Evolutionary conservation across 495 filamentous ascomycete genomes (phyloP).

Genomic region (Pseudomonodictys pantanalensis): DNA sequence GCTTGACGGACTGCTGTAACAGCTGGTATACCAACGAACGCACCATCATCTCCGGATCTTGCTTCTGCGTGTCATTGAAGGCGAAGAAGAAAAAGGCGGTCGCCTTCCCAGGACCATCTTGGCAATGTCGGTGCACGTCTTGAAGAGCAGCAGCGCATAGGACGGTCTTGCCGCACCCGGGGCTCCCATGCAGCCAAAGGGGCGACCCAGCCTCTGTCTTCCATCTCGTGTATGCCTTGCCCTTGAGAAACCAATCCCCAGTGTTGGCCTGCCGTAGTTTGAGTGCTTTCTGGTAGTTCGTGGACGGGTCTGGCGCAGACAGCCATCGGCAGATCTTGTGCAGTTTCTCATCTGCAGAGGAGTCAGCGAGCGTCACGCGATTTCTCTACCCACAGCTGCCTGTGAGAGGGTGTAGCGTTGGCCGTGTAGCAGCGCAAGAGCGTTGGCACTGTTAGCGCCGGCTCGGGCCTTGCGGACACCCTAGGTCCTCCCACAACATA

Average conservation of each 20-base stretch:
- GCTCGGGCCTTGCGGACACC: no score
- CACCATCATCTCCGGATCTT: conserved; percentile 5
- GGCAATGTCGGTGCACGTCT: conserved; percentile 1
- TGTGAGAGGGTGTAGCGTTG: not conserved
- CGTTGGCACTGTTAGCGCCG: no score
- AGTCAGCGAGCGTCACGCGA: no score
- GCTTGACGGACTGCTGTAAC: conserved; percentile 1
- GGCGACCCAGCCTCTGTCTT: not conserved
- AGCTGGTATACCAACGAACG: conserved; percentile 8
- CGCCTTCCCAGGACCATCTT: conserved; percentile 2
- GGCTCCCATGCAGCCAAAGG: not conserved
- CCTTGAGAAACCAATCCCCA: not conserved
- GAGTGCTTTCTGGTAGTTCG: not conserved
- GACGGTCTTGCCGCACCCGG: not conserved
- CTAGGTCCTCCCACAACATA: not conserved
- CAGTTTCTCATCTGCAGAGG: not conserved
- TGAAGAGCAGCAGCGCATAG: conserved; percentile 1
- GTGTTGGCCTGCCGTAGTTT: not conserved
- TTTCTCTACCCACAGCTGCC: no score
- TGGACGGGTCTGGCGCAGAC: not conserved
- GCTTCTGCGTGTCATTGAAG: conserved; percentile 12
- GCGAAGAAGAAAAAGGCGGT: conserved; percentile 7
- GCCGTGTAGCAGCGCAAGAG: no score
- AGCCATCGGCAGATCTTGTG: not conserved
- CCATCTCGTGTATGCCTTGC: not conserved